Base-by-base conservation (phyloP, 2,329 filamentous ascomycete genomes). In the Tolypocladium sp. region DNA sequence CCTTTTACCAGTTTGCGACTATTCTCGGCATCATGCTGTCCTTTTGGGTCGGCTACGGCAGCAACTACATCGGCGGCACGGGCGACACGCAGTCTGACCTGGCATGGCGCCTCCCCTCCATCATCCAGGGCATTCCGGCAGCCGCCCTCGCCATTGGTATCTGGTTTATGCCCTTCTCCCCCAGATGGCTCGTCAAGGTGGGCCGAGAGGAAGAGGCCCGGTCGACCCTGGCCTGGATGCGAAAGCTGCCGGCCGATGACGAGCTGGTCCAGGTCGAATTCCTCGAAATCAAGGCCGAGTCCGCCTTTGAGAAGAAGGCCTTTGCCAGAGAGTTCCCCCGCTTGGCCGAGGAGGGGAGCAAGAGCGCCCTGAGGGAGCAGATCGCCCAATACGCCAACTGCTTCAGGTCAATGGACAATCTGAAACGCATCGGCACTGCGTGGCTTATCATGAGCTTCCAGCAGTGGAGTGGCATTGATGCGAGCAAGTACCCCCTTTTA, bases 211-310 rank as follows among this genome's bases (percentile, higher is more conserved):
- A 80, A 0, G 89, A 92, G 70, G 88, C 87, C 4, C 58, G 73
- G 58, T 70, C 74, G 58, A 73, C 40, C 0, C 79, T 93, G 1
- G 82, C 88, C 0, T 79, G 70, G 58, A 82, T 93, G 9, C 84
- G 90, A 40, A 80, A 80, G 7, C 78, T 91, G 0, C 71, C 82
- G 0, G 67, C 75, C 17, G 82, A 88, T 61, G 80, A 91, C 65
- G 84, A 90, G 55, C 78, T 89, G 0, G 81, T 93, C 40, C 83
- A 89, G 63, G 77, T 90, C 3, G 90, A 93, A 67, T 91, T 88
- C 67, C 81, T 90, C n/a, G 90, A 93, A 70, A 92, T 93, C 74
- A 90, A 90, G 71, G 88, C 89, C 0, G 88, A 91, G 70, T 85
- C 84, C 0, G 71, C 89, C 35, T 93, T 93, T 65, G 89, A 93